Evolutionary conservation across 257 asterid species (phyloP), one percentile per base, ranked within the genome.

Genomic region (Fraxinus pennsylvanica): DNA sequence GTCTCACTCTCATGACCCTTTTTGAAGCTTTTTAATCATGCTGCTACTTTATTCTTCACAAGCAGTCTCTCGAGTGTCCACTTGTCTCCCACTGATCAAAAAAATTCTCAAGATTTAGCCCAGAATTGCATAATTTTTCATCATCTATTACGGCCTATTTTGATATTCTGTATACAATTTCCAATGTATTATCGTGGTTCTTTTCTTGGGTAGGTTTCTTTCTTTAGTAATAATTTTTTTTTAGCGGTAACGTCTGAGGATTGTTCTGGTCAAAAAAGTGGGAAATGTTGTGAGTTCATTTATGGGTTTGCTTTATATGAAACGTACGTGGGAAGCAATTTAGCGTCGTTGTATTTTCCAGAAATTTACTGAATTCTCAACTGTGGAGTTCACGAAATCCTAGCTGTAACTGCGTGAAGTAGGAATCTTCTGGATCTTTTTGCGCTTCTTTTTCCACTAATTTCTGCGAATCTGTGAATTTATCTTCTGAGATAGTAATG

Each of bases 391-490:
- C 76, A 70, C 57, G 35, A 77, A 54, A 57, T 82, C 71, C 76
- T 68, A 71, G 33, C 83, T 79, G 74, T 81, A 21, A 63, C 74
- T 65, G 78, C 74, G 67, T 82, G 80, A 84, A 68, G 78, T 67
- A 73, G 80, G 91, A 85, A 83, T 89, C 87, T 87, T 89, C 86
- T 89, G 91, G 97, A 91, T 94, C 92, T 76, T 79, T 85, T 81
- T 45, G 77, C 74, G 68, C 54, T 79, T 77, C 6, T 67, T 82
- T 78, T 69, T 67, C 81, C 80, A 57, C 22, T 84, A 80, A 39
- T 77, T 25, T 85, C 82, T 80, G 75, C 21, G 54, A 59, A 82
- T 59, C 74, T 70, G 74, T 76, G 76, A 81, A 81, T 81, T 88
- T 82, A 47, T 71, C 86, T 71, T 50, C 79, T 76, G 79, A 72